Evolutionary conservation across 495 filamentous ascomycete genomes (phyloP).

Genomic region (Beverwykella pulmonaria): DNA sequence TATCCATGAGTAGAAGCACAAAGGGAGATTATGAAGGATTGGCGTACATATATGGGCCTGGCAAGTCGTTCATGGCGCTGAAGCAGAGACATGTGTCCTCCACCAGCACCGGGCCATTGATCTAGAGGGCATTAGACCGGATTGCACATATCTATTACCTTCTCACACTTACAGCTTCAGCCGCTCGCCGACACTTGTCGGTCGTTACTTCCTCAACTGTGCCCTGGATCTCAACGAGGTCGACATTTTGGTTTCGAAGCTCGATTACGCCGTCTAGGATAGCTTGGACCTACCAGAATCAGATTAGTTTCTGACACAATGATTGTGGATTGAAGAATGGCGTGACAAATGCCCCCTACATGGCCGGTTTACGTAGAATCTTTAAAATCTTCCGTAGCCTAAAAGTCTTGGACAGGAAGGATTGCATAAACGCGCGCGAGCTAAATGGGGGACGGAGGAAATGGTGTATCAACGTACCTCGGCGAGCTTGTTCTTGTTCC

Average conservation of each 20-base stretch:
- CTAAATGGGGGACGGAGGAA: neutral
- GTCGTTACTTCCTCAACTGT: conserved; percentile 85
- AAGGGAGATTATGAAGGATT: neutral
- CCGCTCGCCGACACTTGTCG: conserved; percentile 83
- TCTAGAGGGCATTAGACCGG: conserved; percentile 49
- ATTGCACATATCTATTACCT: neutral
- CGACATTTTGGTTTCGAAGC: conserved; percentile 71
- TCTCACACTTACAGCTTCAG: conserved; percentile 57
- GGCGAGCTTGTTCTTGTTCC: conserved; percentile 87
- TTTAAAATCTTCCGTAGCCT: no score
- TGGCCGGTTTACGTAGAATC: no score
- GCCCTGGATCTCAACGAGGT: conserved; percentile 88
- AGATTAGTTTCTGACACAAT: neutral
- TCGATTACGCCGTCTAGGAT: conserved; percentile 77
- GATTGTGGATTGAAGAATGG: neutral
- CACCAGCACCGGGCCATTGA: conserved; percentile 85
- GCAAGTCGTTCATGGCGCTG: conserved; percentile 81
- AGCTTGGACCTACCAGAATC: conserved; percentile 56
- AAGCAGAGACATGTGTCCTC: conserved; percentile 97
- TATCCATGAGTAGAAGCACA: neutral
- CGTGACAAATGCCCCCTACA: no score
- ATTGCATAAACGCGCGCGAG: neutral
- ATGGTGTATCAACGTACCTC: conserved; percentile 50
- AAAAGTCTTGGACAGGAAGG: no score
- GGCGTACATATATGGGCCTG: conserved; percentile 93